Conservation (phyloP, 177 flowering plant species). For the Vitis hybrid region DNA sequence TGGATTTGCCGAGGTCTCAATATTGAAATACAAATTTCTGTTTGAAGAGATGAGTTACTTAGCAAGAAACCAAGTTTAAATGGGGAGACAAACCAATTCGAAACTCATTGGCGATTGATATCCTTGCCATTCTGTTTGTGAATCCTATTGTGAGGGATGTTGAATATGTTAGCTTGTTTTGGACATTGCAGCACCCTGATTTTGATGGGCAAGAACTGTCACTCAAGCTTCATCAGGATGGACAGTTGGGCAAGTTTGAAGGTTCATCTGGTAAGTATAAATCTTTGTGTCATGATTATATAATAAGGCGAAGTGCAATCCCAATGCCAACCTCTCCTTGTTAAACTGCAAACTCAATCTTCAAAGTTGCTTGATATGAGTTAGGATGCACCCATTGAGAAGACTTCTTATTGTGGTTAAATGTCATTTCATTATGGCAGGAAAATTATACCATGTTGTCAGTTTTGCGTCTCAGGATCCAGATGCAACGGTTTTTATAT, state of each 20-base stretch:
- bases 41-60: too few species aligned
- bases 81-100: too few species aligned
- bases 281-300: neutral
- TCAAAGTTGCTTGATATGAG: neutral
- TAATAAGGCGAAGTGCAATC: neutral
- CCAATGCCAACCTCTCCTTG: neutral
- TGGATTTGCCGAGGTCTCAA: too few species aligned
- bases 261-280: slow-evolving; percentile 51
- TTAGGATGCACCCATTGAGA: neutral
- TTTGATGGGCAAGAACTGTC: slow-evolving; percentile 58
- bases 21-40: too few species aligned
- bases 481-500: slow-evolving; percentile 51
- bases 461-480: slow-evolving; percentile 44
- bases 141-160: too few species aligned
- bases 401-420: neutral
- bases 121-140: too few species aligned
- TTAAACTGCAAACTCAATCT: neutral
- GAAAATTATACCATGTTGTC: slow-evolving; percentile 51
- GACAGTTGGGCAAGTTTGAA: slow-evolving; percentile 52
- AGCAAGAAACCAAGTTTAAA: too few species aligned
- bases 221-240: slow-evolving; percentile 51
- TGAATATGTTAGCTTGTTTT: neutral
- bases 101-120: too few species aligned
- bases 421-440: slow-evolving; percentile 29
- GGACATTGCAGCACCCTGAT: slow-evolving; percentile 48